Percentiles rank a stretch among this genome's conserved stretches.
Evolutionary conservation across 768 basidiomycete species (phyloP).

Genomic region (Exidia glandulosa): DNA sequence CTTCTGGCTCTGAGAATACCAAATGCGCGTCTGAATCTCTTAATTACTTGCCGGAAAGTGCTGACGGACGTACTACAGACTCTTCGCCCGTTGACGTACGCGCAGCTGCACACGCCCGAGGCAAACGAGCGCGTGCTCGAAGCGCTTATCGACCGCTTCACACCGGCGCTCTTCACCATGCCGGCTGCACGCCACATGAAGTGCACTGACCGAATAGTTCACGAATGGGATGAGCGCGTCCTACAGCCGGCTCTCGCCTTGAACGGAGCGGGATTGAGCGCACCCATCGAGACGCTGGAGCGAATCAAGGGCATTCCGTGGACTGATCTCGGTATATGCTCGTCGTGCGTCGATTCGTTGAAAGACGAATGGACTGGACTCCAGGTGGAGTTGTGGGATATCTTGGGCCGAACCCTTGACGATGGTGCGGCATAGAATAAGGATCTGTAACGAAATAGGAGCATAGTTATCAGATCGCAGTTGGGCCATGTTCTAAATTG

Average conservation of each 20-base stretch:
- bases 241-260: slow-evolving; percentile 52
- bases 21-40: neutral
- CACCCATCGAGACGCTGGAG: slow-evolving; percentile 62
- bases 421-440: no score
- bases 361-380: neutral
- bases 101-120: slow-evolving; percentile 18
- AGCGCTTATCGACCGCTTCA: slow-evolving; percentile 52
- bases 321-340: neutral
- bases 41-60: neutral
- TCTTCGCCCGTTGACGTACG: neutral
- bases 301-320: slow-evolving; percentile 28
- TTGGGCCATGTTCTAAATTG: no score
- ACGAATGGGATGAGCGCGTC: slow-evolving; percentile 61
- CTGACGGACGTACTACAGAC: neutral
- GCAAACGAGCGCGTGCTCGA: slow-evolving; percentile 41
- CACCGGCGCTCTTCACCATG: slow-evolving; percentile 61
- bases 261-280: slow-evolving; percentile 42
- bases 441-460: no score
- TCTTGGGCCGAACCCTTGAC: no score
- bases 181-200: slow-evolving; percentile 59
- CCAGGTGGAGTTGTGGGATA: neutral
- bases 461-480: no score
- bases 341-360: neutral
- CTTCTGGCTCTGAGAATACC: neutral
- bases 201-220: slow-evolving; percentile 63